These are phyloP conservation scores for Plectosphaerella plurivora DNA, from an alignment of 2,329 filamentous ascomycete genomes.

Conservation along the genomic window DNA sequence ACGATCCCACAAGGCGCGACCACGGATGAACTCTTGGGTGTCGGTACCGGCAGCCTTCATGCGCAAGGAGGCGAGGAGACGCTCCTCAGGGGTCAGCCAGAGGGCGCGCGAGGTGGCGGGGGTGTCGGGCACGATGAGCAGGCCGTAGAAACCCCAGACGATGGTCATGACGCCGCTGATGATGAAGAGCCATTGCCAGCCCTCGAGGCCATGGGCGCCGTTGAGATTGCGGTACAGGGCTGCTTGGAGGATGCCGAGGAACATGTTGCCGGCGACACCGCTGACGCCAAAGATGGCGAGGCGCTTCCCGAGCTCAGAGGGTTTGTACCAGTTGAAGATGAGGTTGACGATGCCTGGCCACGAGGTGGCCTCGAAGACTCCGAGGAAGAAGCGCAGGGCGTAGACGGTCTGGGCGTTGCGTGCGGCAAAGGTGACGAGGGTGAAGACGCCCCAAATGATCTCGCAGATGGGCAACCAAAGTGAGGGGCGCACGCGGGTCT, in stretches of 20 bases:
- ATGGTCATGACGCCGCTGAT: constrained; percentile 38
- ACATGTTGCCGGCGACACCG: constrained; percentile 38
- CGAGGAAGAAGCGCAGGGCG: constrained; percentile 30
- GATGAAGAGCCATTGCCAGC: constrained; percentile 43
- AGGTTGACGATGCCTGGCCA: constrained; percentile 30
- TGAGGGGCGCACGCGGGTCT: constrained; percentile 34
- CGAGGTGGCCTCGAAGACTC: constrained; percentile 24
- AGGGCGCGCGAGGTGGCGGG: constrained; percentile 22
- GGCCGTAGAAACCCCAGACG: constrained; percentile 30
- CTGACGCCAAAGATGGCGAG: constrained; percentile 39
- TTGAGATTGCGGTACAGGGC: constrained; percentile 36
- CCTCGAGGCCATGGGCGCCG: constrained; percentile 30
- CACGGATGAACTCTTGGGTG: constrained; percentile 21
- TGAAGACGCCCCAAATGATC: constrained; percentile 20
- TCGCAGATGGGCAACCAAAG: constrained; percentile 31
- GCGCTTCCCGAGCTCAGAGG: constrained; percentile 30
- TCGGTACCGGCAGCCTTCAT: constrained; percentile 22
- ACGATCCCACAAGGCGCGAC: constrained; percentile 16
- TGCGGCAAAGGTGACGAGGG: constrained; percentile 17
- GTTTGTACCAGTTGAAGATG: constrained; percentile 44
- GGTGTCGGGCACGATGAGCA: constrained; percentile 30
- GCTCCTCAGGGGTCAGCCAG: constrained; percentile 22
- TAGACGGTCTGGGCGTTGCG: constrained; percentile 25
- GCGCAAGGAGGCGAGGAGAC: constrained; percentile 16
- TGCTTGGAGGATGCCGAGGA: constrained; percentile 37